phyloP scores from a whole-genome alignment of 345 rosid species.

The Eucalyptus sp. region DNA sequence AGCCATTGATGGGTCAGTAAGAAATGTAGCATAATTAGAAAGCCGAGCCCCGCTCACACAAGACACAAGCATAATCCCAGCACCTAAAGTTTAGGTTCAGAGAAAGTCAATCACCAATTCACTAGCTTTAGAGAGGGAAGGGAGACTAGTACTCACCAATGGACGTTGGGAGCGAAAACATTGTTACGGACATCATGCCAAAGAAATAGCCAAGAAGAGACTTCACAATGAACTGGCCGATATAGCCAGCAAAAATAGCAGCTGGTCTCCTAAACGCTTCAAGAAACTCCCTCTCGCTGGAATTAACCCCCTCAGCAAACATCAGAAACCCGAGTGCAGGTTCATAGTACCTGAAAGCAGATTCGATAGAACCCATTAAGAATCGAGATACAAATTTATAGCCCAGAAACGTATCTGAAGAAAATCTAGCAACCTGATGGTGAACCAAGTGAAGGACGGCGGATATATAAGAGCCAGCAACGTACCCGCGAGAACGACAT shows the following conservation, averaged over 20 bases:
- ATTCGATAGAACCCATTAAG: neutral
- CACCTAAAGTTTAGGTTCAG: constrained; percentile 33
- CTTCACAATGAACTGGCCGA: constrained; percentile 72
- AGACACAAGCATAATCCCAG: constrained; percentile 87
- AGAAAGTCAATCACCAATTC: neutral
- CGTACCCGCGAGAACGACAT: constrained; percentile 75
- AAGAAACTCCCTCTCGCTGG: constrained; percentile 80
- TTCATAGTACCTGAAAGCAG: constrained; percentile 60
- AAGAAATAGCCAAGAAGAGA: constrained; percentile 79
- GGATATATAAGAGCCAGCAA: constrained; percentile 79
- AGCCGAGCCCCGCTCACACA: constrained; percentile 95
- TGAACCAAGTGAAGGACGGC: constrained; percentile 96
- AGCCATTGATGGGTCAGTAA: constrained; percentile 73
- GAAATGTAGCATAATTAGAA: constrained; percentile 80
- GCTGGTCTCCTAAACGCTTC: constrained; percentile 79
- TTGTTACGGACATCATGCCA: constrained; percentile 52
- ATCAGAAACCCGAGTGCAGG: constrained; percentile 92
- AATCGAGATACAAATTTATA: neutral
- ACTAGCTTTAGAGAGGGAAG: neutral
- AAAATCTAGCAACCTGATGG: constrained; percentile 42
- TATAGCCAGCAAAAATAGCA: constrained; percentile 61
- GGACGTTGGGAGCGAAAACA: constrained; percentile 69
- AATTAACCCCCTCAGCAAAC: constrained; percentile 94
- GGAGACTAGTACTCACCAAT: constrained; percentile 32
- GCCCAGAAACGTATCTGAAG: neutral